These are phyloP conservation scores for Epichloe hybrida DNA, from an alignment of 2,329 filamentous ascomycete species.

Conservation along the genomic window DNA sequence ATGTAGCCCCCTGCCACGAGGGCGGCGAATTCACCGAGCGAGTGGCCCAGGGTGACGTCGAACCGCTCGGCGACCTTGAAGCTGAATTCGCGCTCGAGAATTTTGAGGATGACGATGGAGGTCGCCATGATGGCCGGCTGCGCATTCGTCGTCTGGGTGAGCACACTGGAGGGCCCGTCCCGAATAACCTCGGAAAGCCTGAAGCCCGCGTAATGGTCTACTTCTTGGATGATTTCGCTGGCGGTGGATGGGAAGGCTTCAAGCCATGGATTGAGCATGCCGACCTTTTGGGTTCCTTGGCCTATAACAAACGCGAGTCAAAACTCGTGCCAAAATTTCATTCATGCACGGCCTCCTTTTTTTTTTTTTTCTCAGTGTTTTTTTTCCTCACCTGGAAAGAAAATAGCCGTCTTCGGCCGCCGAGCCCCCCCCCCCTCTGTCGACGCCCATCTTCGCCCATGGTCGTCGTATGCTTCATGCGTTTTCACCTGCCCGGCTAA, in stretches of 20 bases:
- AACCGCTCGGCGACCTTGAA: constrained; percentile 59
- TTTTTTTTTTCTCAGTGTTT: neutral
- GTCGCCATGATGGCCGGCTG: constrained; percentile 96
- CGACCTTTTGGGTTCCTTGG: constrained; percentile 79
- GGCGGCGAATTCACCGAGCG: constrained; percentile 84
- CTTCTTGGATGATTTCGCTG: constrained; percentile 66
- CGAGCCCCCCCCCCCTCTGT: constrained; percentile 13
- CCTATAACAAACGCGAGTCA: constrained; percentile 31
- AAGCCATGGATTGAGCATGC: constrained; percentile 78
- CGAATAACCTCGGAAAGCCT: constrained; percentile 68
- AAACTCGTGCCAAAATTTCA: neutral
- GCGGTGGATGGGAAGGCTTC: constrained; percentile 72
- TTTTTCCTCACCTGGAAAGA: constrained; percentile 38
- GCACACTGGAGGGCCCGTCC: constrained; percentile 59
- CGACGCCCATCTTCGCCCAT: constrained; percentile 2
- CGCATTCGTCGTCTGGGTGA: constrained; percentile 75
- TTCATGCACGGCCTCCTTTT: neutral
- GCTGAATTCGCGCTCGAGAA: constrained; percentile 73
- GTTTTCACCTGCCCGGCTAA: neutral
- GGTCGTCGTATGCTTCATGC: constrained; percentile 4
- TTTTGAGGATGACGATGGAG: constrained; percentile 74
- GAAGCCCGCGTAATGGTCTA: constrained; percentile 63
- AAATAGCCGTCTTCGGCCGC: constrained; percentile 40
- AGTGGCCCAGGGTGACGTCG: constrained; percentile 80
- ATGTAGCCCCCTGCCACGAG: constrained; percentile 76